Percentiles rank a stretch among this genome's conserved stretches.
phyloP scores from a whole-genome alignment of 495 filamentous ascomycete species.

The Melanomma pulvis-pyrius region DNA sequence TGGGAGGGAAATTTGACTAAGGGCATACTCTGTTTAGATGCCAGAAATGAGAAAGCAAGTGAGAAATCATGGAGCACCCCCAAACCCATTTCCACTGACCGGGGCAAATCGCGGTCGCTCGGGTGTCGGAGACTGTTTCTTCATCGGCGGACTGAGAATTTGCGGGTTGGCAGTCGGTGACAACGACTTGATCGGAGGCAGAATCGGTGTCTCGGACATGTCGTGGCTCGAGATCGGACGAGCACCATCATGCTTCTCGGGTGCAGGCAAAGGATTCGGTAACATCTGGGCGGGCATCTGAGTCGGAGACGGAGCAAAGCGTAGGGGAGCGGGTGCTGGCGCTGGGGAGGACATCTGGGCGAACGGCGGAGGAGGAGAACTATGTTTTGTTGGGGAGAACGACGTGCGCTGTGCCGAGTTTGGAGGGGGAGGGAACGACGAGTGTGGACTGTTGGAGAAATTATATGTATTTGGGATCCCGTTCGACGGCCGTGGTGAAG shows the following conservation, averaged over 20 bases:
- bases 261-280: slow-evolving; percentile 62
- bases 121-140: slow-evolving; percentile 37
- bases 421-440: slow-evolving; percentile 36
- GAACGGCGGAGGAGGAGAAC: slow-evolving; percentile 19
- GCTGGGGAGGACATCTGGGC: slow-evolving; percentile 17
- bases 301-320: slow-evolving; percentile 38
- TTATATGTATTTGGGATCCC: slow-evolving; percentile 16
- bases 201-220: slow-evolving; percentile 51
- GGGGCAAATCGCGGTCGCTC: slow-evolving; percentile 24
- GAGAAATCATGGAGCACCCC: background rate
- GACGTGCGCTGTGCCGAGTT: slow-evolving; percentile 19
- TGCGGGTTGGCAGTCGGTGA: slow-evolving; percentile 47
- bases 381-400: slow-evolving; percentile 37
- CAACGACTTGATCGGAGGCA: slow-evolving; percentile 55
- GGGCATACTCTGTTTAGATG: background rate
- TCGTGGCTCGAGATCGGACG: slow-evolving; percentile 54
- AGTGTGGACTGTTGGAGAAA: slow-evolving; percentile 33
- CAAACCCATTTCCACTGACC: slow-evolving; percentile 13
- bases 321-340: slow-evolving; percentile 13
- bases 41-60: background rate
- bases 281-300: slow-evolving; percentile 50
- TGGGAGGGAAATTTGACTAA: background rate
- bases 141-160: slow-evolving; percentile 35
- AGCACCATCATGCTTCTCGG: slow-evolving; percentile 69
- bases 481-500: slow-evolving; percentile 31